Evolutionary conservation across 176 grass and related monocot species (phyloP).

Genomic region (Rhynchospora tenuis): DNA sequence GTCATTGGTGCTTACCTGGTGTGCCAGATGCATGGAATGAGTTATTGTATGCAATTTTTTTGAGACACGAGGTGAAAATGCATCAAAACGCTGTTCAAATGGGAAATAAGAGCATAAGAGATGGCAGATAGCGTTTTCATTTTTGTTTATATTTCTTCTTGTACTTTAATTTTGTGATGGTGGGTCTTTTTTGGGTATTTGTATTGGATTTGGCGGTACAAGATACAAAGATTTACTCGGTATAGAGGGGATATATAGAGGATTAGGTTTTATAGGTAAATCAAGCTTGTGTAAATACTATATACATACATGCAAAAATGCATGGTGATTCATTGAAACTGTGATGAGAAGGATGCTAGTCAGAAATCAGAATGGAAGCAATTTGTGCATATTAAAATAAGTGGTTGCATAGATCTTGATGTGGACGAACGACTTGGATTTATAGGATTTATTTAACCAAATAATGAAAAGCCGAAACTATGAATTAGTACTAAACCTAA

Average conservation of each 20-base stretch:
- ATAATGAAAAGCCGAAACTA: no score
- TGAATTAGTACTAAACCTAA: no score
- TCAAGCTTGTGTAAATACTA: background rate
- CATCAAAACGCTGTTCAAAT: background rate
- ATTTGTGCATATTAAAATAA: background rate
- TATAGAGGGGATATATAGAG: conserved; percentile 10
- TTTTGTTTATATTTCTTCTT: background rate
- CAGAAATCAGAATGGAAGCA: background rate
- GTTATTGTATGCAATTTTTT: conserved; percentile 61
- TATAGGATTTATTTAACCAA: background rate
- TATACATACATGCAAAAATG: background rate
- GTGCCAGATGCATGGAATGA: conserved; percentile 95
- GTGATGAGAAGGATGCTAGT: no score
- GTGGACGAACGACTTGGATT: background rate
- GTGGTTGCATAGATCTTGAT: no score
- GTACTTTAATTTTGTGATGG: background rate
- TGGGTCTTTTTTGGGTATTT: background rate
- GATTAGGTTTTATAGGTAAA: conserved; percentile 6
- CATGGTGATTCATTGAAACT: background rate
- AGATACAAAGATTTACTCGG: conserved; percentile 8
- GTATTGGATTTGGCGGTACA: background rate
- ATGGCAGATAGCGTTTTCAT: conserved; percentile 11
- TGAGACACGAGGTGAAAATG: conserved; percentile 31
- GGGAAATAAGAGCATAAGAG: background rate
- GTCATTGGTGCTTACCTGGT: conserved; percentile 95